These are phyloP conservation scores for Hirsutella rhossiliensis DNA, from an alignment of 2,329 filamentous ascomycete species.

Conservation along the genomic window DNA sequence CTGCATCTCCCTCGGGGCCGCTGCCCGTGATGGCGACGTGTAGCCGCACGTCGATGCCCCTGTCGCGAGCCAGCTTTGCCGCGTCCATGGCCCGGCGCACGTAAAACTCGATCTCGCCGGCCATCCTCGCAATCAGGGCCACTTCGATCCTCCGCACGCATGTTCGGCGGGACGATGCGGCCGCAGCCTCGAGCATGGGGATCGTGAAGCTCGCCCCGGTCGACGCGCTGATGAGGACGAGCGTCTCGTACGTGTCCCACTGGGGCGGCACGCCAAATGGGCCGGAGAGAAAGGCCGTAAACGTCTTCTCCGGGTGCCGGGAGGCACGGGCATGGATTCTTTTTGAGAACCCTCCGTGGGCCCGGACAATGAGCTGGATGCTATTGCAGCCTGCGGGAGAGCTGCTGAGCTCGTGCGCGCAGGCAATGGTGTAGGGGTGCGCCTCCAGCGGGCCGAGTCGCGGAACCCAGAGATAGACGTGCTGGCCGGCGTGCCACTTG, in stretches of 20 bases:
- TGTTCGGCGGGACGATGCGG: conserved; percentile 24
- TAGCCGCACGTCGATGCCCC: conserved; percentile 37
- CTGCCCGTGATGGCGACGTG: conserved; percentile 40
- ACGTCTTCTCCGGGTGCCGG: conserved; percentile 18
- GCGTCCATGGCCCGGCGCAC: conserved; percentile 33
- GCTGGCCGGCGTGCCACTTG: conserved; percentile 46
- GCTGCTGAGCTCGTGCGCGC: conserved; percentile 38
- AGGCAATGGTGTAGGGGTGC: conserved; percentile 52
- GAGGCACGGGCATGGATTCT: conserved; percentile 35
- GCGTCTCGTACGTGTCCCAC: conserved; percentile 47
- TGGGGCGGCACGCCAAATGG: conserved; percentile 43
- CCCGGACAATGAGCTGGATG: conserved; percentile 44
- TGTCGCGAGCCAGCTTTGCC: conserved; percentile 24
- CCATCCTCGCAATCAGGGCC: conserved; percentile 36
- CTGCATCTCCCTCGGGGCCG: conserved; percentile 1
- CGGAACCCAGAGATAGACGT: conserved; percentile 50
- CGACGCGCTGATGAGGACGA: conserved; percentile 48
- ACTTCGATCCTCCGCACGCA: conserved; percentile 43
- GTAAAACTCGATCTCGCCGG: conserved; percentile 44
- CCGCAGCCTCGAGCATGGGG: conserved; percentile 44
- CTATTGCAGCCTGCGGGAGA: conserved; percentile 26
- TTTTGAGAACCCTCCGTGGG: conserved; percentile 44
- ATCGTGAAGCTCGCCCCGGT: conserved; percentile 52
- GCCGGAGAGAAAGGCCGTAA: conserved; percentile 35
- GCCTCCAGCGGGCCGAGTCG: conserved; percentile 40